Evolutionary conservation across 2,329 filamentous ascomycete species (phyloP).

Genomic region (Fusarium gaditjirri): DNA sequence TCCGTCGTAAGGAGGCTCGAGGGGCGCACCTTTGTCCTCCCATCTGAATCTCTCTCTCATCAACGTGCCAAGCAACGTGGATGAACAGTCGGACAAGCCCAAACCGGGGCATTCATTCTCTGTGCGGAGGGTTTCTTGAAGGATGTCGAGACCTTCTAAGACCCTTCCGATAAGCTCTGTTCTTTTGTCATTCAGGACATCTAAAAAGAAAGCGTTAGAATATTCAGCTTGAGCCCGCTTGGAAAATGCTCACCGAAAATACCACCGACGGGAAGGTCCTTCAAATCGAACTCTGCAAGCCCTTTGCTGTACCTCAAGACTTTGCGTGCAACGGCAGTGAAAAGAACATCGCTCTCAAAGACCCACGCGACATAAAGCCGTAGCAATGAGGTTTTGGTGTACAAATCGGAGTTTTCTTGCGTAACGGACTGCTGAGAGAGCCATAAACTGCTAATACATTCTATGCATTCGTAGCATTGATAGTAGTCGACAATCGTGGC

Average conservation of each 20-base stretch:
- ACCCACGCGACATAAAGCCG: background rate
- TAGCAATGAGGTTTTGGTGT: background rate
- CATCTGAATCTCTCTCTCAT: background rate
- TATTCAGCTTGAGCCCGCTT: rapidly evolving
- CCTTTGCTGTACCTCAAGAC: rapidly evolving
- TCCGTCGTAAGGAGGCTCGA: background rate
- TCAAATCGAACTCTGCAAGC: rapidly evolving
- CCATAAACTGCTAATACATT: background rate
- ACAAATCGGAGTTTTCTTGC: rapidly evolving
- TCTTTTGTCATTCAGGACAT: rapidly evolving
- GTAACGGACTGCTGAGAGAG: background rate
- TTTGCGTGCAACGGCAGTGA: rapidly evolving
- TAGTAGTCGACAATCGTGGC: conserved; percentile 21
- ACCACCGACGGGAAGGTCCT: background rate
- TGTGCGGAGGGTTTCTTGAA: rapidly evolving
- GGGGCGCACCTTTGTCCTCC: rapidly evolving
- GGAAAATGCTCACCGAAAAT: background rate
- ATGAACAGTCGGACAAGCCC: background rate
- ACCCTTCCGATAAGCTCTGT: background rate
- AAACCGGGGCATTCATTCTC: background rate
- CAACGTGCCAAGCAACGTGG: rapidly evolving
- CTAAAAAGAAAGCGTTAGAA: background rate
- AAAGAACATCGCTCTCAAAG: rapidly evolving
- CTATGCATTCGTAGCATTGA: background rate
- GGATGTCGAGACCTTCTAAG: rapidly evolving